phyloP scores from a whole-genome alignment of 2,329 filamentous ascomycete species.

The Sordariomycetes sp. region DNA sequence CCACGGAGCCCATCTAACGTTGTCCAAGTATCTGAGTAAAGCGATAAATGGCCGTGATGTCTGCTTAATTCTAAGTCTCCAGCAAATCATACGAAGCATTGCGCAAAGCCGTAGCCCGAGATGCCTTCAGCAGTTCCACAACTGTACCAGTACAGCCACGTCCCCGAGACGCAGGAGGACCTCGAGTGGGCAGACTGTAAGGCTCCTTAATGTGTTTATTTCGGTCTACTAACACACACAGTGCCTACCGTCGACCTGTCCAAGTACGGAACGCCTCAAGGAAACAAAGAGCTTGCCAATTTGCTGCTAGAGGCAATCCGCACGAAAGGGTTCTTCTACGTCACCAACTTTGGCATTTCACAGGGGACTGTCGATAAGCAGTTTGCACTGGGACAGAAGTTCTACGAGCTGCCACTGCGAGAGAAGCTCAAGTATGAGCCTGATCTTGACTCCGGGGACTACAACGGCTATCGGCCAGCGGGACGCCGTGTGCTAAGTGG shows the following conservation, averaged over 20 bases:
- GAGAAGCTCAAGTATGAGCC: slow-evolving; percentile 49
- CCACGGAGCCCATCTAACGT: no score
- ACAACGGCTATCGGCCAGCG: slow-evolving; percentile 46
- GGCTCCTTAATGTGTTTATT: not conserved
- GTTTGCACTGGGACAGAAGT: slow-evolving; percentile 48
- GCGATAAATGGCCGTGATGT: no score
- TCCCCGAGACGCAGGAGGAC: slow-evolving; percentile 24
- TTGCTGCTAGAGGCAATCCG: slow-evolving; percentile 21
- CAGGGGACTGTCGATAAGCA: slow-evolving; percentile 50
- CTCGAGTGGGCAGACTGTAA: slow-evolving; percentile 26
- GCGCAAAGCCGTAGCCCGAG: no score
- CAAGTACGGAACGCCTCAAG: slow-evolving; percentile 19
- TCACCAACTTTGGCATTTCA: slow-evolving; percentile 50
- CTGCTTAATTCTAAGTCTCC: no score
- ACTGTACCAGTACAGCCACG: slow-evolving; percentile 22
- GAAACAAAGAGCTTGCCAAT: slow-evolving; percentile 17
- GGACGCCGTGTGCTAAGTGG: slow-evolving; percentile 24
- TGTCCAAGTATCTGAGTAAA: no score
- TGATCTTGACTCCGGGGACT: slow-evolving; percentile 39
- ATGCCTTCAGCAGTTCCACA: slow-evolving; percentile 22
- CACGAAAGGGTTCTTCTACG: slow-evolving; percentile 44
- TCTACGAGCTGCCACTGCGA: slow-evolving; percentile 41
- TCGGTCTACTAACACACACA: slow-evolving; percentile 5
- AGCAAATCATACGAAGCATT: no score
- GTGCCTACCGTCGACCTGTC: slow-evolving; percentile 23